Evolutionary conservation across 768 basidiomycete species (phyloP).

Genomic region (Trametes punicea): DNA sequence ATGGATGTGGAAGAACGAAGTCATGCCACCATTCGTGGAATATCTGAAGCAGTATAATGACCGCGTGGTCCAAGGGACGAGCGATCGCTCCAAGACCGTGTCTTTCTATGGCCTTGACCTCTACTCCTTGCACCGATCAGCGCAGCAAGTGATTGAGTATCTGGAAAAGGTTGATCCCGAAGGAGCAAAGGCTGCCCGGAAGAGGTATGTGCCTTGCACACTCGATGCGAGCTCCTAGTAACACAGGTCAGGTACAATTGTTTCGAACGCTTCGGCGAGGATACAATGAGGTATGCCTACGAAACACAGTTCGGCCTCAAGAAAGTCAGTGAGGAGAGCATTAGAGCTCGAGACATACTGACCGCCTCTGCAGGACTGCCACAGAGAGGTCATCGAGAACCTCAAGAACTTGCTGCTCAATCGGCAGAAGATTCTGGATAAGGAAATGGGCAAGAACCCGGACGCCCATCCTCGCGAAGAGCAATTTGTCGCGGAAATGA

Average conservation of each 20-base stretch:
- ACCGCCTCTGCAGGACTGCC: constrained; percentile 20
- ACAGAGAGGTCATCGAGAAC: constrained; percentile 27
- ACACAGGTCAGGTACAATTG: constrained; percentile 22
- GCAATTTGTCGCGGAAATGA: constrained; percentile 31
- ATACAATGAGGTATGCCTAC: constrained; percentile 24
- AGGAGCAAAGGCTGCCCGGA: constrained; percentile 25
- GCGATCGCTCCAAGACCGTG: constrained; percentile 19
- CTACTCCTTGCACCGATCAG: constrained; percentile 28
- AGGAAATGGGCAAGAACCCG: constrained; percentile 8
- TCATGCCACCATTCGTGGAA: constrained; percentile 27
- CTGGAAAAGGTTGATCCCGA: constrained; percentile 28
- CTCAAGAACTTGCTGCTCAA: constrained; percentile 23
- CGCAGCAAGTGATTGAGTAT: constrained; percentile 27
- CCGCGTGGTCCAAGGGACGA: constrained; percentile 9
- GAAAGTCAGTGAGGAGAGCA: constrained; percentile 16
- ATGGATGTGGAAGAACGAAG: constrained; percentile 34
- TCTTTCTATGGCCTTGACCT: constrained; percentile 31
- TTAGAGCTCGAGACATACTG: background rate
- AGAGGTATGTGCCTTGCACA: constrained; percentile 19
- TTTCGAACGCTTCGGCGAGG: constrained; percentile 28
- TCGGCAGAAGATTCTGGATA: constrained; percentile 23
- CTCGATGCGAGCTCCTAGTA: background rate
- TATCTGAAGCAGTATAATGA: constrained; percentile 25
- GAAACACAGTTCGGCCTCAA: constrained; percentile 25
- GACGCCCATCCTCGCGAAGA: constrained; percentile 24